phyloP scores from a whole-genome alignment of 371 early-diverging fungal genomes.

The Syncephalastrum contaminatum region DNA sequence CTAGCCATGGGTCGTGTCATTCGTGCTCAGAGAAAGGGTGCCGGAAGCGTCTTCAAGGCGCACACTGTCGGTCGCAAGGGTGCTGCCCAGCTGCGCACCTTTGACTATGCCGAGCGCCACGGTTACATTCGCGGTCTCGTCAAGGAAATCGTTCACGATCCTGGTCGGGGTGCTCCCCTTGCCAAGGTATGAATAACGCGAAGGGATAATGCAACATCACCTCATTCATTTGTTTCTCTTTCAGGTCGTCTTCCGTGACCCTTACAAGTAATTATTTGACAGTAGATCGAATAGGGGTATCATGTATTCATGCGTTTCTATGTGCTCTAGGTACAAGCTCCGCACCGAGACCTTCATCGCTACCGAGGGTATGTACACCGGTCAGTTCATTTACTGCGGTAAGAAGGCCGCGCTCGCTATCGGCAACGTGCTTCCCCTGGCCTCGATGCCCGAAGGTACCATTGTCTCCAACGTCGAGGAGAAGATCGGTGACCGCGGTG shows the following conservation, averaged over 20 bases:
- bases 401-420: slow-evolving; percentile 96
- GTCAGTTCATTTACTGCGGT: slow-evolving; percentile 99
- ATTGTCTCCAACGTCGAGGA: slow-evolving; percentile 99
- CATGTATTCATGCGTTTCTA: neutral
- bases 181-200: slow-evolving; percentile 73
- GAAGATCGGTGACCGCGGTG: slow-evolving; percentile 97
- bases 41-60: slow-evolving; percentile 98
- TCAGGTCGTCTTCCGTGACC: slow-evolving; percentile 54
- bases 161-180: slow-evolving; percentile 99
- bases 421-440: slow-evolving; percentile 97
- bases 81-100: slow-evolving; percentile 92
- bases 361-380: slow-evolving; percentile 99
- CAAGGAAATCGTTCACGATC: slow-evolving; percentile 99
- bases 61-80: slow-evolving; percentile 95
- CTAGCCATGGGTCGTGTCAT: slow-evolving; percentile 74
- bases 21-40: slow-evolving; percentile 96
- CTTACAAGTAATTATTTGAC: slow-evolving; percentile 34
- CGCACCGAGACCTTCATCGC: slow-evolving; percentile 95
- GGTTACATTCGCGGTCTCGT: slow-evolving; percentile 97
- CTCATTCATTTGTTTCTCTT: neutral
- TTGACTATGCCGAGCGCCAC: slow-evolving; percentile 97
- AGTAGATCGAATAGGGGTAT: neutral
- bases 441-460: slow-evolving; percentile 99
- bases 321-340: slow-evolving; percentile 75
- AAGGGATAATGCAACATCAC: neutral